Evolutionary conservation across 179 eudicot species (phyloP), one percentile per base, ranked within the genome.

Genomic region (Nepenthes alata): DNA sequence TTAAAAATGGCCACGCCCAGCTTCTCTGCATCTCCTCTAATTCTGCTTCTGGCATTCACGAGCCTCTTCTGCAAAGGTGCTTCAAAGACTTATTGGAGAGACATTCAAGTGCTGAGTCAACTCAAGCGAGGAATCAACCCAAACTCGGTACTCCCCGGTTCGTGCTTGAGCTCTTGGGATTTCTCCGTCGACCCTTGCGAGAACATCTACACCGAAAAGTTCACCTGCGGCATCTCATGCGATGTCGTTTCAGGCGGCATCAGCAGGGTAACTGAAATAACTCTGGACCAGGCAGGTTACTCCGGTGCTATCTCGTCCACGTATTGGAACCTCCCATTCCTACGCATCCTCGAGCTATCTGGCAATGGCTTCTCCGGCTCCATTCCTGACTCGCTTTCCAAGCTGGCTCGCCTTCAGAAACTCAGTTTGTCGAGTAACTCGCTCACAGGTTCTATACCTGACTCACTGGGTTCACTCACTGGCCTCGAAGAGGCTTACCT

Each of bases 191-290:
- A 89, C 76, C 97, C 97, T 0, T 89, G 97, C 59, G 86, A 83
- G 71, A 50, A 45, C 38, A 79, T 85, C 63, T 79, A 65, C 62
- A 41, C 70, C 15, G 70, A 71, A 0, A 67, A 60, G 2, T 89
- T 89, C 87, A 84, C 87, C 2, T 89, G 97, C 57, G 95, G 91
- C 14, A 61, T 89, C 72, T 68, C 89, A 2, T 89, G 97, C 72
- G 73, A 77, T 70, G 11, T 48, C 56, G 35, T 69, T 3, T 3
- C 14, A 7, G 47, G 47, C 49, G 60, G 57, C 10, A 16, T 55
- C 5, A 56, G 57, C 56, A 83, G 95, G 15, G 76, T 89, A 69
- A 81, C 89, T 35, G 87, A 87, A 11, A 58, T 89, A 72, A 58
- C 77, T 12, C 87, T 89, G 16, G 97, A 89, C 75, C 80, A 74